These are phyloP conservation scores for Puccinia coronata DNA, from an alignment of 1,284 basidiomycete species.

Conservation along the genomic window DNA sequence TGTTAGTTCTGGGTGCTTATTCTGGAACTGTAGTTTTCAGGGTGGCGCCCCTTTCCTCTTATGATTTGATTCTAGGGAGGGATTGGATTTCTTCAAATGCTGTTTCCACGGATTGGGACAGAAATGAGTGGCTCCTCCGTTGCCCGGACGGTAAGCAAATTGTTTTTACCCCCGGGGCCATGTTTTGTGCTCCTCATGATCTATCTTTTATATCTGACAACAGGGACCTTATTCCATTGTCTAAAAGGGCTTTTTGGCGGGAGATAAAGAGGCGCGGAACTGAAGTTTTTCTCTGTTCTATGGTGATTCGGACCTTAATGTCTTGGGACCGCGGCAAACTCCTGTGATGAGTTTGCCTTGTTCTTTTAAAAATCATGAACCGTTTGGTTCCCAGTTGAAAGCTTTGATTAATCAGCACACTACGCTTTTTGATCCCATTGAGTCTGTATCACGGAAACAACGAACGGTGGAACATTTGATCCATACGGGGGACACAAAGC, in stretches of 20 bases:
- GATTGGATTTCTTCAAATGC: constrained; percentile 24
- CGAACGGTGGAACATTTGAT: too few relatives aligned
- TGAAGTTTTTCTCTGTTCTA: neutral
- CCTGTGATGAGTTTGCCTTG: neutral
- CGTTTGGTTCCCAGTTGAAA: neutral
- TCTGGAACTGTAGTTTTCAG: neutral
- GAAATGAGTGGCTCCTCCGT: neutral
- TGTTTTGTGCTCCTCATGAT: neutral
- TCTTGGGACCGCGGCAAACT: neutral
- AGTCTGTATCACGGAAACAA: too few relatives aligned
- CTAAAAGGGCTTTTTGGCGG: neutral
- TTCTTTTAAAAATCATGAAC: neutral
- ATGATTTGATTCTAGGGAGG: constrained; percentile 21
- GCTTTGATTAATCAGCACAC: neutral
- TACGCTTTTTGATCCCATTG: too few relatives aligned
- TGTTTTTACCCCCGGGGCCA: neutral
- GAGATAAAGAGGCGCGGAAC: neutral
- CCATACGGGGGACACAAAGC: too few relatives aligned
- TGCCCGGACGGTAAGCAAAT: neutral
- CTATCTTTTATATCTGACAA: neutral
- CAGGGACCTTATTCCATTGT: neutral
- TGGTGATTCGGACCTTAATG: neutral
- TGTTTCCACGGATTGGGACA: neutral
- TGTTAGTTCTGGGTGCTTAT: neutral
- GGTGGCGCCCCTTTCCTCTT: neutral